Conservation (phyloP, 495 filamentous ascomycete species). For the Viridothelium virens region DNA sequence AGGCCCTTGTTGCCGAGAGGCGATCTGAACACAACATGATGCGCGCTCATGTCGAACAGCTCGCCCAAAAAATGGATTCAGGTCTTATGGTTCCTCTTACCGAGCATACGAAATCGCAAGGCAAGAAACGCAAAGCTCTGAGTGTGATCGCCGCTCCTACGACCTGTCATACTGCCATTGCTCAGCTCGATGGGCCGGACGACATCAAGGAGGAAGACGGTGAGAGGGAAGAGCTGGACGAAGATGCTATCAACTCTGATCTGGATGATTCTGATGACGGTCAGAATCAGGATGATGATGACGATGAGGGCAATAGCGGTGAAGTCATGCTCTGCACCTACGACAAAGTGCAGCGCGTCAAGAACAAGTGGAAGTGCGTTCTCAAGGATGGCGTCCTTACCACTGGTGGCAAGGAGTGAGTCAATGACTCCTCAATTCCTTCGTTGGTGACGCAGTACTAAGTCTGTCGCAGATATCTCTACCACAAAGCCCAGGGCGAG, state of each 20-base stretch:
- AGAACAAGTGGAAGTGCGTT: conserved; percentile 99
- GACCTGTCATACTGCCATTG: conserved; percentile 20
- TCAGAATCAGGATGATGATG: conserved; percentile 61
- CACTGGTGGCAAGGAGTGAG: conserved; percentile 78
- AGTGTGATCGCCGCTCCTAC: not conserved
- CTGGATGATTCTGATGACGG: conserved; percentile 91
- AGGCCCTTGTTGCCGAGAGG: conserved; percentile 48
- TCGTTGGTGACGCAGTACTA: conserved; percentile 18
- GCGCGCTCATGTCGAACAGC: conserved; percentile 58
- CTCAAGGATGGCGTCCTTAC: conserved; percentile 94
- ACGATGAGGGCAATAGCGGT: conserved; percentile 36
- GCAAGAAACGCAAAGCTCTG: conserved; percentile 28
- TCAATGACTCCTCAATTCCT: conserved; percentile 17
- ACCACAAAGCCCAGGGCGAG: conserved; percentile 93
- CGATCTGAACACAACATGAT: conserved; percentile 47
- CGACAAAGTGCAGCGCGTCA: conserved; percentile 97
- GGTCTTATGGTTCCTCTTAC: conserved; percentile 67
- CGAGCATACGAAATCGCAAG: conserved; percentile 26
- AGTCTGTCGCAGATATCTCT: conserved; percentile 61
- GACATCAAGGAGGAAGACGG: conserved; percentile 47
- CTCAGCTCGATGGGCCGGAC: conserved; percentile 60
- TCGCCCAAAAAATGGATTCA: conserved; percentile 63
- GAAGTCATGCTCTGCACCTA: conserved; percentile 91
- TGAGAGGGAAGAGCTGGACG: conserved; percentile 60
- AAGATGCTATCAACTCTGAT: conserved; percentile 98